These are phyloP conservation scores for Trichaptum fuscoviolaceum DNA, from an alignment of 768 basidiomycete genomes.

Conservation along the genomic window DNA sequence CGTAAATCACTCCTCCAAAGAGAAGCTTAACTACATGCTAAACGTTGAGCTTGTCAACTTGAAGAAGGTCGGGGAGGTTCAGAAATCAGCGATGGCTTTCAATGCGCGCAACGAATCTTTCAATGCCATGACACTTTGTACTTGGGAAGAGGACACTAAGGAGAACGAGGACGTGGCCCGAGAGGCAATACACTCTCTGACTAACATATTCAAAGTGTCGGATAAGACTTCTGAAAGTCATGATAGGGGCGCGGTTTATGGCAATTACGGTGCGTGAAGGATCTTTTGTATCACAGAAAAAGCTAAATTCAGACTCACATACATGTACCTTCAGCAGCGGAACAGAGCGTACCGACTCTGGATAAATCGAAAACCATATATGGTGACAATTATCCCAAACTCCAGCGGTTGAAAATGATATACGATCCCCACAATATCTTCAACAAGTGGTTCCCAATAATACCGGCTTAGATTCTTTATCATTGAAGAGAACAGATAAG, in stretches of 20 bases:
- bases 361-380: slow-evolving; percentile 6
- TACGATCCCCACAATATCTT: slow-evolving; percentile 17
- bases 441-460: slow-evolving; percentile 18
- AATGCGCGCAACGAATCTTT: slow-evolving; percentile 22
- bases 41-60: slow-evolving; percentile 42
- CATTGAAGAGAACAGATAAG: background rate
- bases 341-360: slow-evolving; percentile 8
- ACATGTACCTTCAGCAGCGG: background rate
- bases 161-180: background rate
- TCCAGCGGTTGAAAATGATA: slow-evolving; percentile 18
- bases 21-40: background rate
- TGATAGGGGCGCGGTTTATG: background rate
- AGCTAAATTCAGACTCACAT: background rate
- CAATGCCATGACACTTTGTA: background rate
- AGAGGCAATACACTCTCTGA: background rate
- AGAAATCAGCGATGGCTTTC: slow-evolving; percentile 34
- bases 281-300: background rate
- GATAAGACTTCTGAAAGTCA: too few species aligned
- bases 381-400: slow-evolving; percentile 14
- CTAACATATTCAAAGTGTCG: background rate
- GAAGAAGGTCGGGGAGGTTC: slow-evolving; percentile 26
- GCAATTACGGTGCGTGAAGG: background rate
- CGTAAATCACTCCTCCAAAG: background rate
- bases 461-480: slow-evolving; percentile 5
- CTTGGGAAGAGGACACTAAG: background rate